These are phyloP conservation scores for Colletotrichum melonis DNA, from an alignment of 2,329 filamentous ascomycete species.

Conservation along the genomic window DNA sequence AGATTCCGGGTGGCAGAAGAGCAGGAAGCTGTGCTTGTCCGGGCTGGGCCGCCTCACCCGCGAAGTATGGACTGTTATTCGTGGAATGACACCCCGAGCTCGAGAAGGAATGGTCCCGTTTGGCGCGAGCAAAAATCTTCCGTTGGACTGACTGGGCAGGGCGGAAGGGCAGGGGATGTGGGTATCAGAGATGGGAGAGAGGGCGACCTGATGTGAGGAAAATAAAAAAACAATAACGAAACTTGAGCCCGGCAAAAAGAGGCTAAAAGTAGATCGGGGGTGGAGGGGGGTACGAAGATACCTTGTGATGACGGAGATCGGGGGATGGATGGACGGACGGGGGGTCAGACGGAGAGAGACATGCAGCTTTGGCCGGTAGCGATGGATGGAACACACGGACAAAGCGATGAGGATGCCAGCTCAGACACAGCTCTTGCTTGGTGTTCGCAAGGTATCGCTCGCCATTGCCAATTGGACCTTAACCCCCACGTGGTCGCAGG, in stretches of 20 bases:
- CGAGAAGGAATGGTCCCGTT: conserved; percentile 21
- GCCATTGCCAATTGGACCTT: background rate
- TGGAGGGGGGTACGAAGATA: background rate
- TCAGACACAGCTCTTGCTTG: background rate
- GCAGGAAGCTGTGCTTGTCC: background rate
- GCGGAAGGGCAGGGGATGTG: background rate
- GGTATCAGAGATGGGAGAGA: background rate
- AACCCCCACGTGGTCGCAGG: conserved; percentile 29
- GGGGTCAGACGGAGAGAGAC: background rate
- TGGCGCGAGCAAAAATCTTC: conserved; percentile 22
- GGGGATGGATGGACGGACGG: background rate
- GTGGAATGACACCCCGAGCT: conserved; percentile 33
- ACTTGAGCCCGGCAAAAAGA: conserved; percentile 2
- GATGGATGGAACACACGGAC: background rate
- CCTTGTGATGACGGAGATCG: background rate
- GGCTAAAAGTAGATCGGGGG: conserved; percentile 30
- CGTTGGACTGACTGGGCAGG: conserved; percentile 17
- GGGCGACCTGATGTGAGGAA: background rate
- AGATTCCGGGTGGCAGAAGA: background rate
- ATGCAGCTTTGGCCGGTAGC: background rate
- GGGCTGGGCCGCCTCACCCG: conserved; percentile 32
- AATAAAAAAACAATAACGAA: background rate
- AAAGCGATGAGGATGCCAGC: background rate
- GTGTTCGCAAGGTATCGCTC: background rate
- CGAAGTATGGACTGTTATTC: conserved; percentile 25